Conservation (phyloP, 2,329 filamentous ascomycete species). For the Triangularia verruculosa region DNA sequence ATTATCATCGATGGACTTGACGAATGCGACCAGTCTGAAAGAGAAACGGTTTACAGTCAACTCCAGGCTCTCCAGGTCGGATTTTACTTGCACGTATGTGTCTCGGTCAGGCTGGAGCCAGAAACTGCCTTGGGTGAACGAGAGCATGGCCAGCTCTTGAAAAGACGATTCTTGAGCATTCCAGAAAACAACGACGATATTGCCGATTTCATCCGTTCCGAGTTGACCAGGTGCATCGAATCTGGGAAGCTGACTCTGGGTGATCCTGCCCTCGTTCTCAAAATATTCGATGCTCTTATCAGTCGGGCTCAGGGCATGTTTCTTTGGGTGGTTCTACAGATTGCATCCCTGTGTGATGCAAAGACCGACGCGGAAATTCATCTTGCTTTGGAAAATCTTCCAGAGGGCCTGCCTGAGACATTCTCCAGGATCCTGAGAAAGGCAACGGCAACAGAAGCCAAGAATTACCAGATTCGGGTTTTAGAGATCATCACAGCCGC, state of each 20-base stretch:
- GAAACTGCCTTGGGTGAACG: neutral
- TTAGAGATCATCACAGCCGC: constrained; percentile 35
- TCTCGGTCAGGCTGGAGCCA: constrained; percentile 15
- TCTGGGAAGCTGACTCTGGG: constrained; percentile 15
- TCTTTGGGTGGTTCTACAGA: constrained; percentile 37
- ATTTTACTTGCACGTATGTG: constrained; percentile 14
- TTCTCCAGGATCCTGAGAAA: constrained; percentile 33
- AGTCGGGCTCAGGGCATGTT: constrained; percentile 38
- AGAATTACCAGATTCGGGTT: constrained; percentile 28
- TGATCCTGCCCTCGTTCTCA: constrained; percentile 20
- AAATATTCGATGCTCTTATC: constrained; percentile 26
- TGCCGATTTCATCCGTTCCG: constrained; percentile 17
- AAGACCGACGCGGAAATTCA: constrained; percentile 38
- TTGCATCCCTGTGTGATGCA: constrained; percentile 34
- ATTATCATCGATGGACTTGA: constrained; percentile 37
- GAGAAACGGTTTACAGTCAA: neutral
- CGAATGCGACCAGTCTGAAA: constrained; percentile 26
- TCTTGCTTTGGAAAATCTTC: constrained; percentile 32
- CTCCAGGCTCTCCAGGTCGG: constrained; percentile 11
- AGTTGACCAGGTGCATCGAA: constrained; percentile 16
- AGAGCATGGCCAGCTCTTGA: constrained; percentile 12
- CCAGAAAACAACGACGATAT: constrained; percentile 31
- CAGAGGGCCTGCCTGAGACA: constrained; percentile 31
- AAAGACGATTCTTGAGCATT: no score
- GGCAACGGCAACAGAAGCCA: constrained; percentile 15